Conservation (phyloP, 2,329 filamentous ascomycete genomes). For the Exserohilum turcica region DNA sequence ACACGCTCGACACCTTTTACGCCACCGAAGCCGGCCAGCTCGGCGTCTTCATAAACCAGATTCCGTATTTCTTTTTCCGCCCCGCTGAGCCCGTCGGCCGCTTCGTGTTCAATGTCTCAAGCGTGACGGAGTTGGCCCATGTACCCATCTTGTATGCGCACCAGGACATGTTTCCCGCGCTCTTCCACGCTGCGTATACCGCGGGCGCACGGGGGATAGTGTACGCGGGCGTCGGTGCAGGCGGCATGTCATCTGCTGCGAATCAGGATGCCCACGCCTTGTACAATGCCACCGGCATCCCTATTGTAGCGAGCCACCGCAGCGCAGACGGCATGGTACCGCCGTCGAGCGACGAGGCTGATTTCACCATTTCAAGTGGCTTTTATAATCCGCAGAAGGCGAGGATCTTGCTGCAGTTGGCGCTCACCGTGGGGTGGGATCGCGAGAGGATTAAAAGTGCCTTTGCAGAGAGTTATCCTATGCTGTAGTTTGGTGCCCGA, state of each 20-base stretch:
- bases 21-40: conserved; percentile 60
- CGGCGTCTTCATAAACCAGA: conserved; percentile 63
- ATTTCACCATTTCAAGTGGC: conserved; percentile 53
- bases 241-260: conserved; percentile 48
- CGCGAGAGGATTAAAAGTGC: conserved; percentile 53
- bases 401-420: conserved; percentile 56
- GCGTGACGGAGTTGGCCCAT: conserved; percentile 57
- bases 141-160: conserved; percentile 64
- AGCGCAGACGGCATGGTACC: conserved; percentile 61
- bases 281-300: conserved; percentile 53
- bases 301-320: conserved; percentile 59
- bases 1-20: conserved; percentile 67
- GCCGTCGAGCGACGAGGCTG: conserved; percentile 11
- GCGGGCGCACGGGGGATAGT: conserved; percentile 61
- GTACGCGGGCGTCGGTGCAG: conserved; percentile 61
- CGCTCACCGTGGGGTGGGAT: conserved; percentile 36
- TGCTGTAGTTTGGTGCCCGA: no score
- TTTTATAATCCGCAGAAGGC: conserved; percentile 63
- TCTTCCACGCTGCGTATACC: conserved; percentile 57
- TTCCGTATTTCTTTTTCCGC: conserved; percentile 65
- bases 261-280: conserved; percentile 50
- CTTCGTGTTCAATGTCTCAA: conserved; percentile 49
- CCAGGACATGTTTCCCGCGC: conserved; percentile 57
- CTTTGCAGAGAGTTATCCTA: conserved; percentile 43
- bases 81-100: conserved; percentile 52